Evolutionary conservation across 164 flowering plant genomes (phyloP), one percentile per base, ranked within the genome.

Genomic region (Chimonanthus salicifolius): DNA sequence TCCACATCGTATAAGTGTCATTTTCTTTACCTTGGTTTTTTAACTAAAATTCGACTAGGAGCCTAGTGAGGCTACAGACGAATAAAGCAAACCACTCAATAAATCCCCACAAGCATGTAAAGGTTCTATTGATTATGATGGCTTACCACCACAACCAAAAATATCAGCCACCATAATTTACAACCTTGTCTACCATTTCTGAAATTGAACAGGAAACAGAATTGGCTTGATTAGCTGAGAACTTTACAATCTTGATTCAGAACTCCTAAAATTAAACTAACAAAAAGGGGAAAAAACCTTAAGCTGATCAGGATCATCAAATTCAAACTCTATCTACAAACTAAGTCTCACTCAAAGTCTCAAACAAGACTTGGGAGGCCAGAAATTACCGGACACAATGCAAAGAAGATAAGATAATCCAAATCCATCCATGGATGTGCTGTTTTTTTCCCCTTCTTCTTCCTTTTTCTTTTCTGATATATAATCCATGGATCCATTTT

Each of bases 181-280:
- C 68, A 66, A 5, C 15, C 68, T 33, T 45, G 44, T 54, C 60
- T 54, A n/a, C 6, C 47, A 10, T 66, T 66, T 18, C 48, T 66
- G 68, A 66, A 66, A 66, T 66, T 66, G 16, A 65, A 65, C 18
- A 15, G 11, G 11, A 66, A 65, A 65, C 43, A 44, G 11, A 65
- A 45, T 33, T 0, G 11, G 60, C 60, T 54, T 11, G 60, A 54
- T 13, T 54, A 54, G 60, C 60, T 11, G 5, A 54, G 60, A 54
- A 54, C 4, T 54, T 54, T 54, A 54, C n/a, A 54, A 54, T 54
- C n/a, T 54, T 33, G 33, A 33, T 1, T 0, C 33, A 33, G 1
- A 33, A 33, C 33, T 33, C 33, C 33, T 33, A 33, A 33, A 33
- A 33, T 33, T 33, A 33, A 33, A 33, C 33, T 33, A 33, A 33